A percentile compares a stretch with the other conserved stretches of the same genome.
These are phyloP conservation scores for Magnusiomyces starmeri DNA, from an alignment of 1,139 yeast genomes.

Conservation along the genomic window DNA sequence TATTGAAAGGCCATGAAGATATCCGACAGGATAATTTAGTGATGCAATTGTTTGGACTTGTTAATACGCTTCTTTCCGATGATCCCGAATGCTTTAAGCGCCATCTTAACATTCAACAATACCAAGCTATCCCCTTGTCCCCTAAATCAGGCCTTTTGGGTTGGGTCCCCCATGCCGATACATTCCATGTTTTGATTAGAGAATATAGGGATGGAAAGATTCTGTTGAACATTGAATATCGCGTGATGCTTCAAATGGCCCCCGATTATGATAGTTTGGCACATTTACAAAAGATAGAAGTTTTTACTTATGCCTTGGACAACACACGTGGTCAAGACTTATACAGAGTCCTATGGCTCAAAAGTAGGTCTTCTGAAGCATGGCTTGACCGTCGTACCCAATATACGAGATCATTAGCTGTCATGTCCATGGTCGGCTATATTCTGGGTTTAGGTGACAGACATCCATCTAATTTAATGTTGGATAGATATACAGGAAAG, in stretches of 20 bases:
- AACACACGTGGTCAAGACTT: conserved; percentile 95
- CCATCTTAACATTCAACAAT: conserved; percentile 86
- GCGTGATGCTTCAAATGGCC: conserved; percentile 96
- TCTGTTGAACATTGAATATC: conserved; percentile 82
- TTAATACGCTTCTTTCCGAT: conserved; percentile 77
- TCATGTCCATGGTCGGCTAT: conserved; percentile 98
- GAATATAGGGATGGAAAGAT: conserved; percentile 92
- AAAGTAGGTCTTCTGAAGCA: conserved; percentile 91
- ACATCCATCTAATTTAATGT: conserved; percentile 95
- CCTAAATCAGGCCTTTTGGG: conserved; percentile 96
- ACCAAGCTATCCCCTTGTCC: conserved; percentile 88
- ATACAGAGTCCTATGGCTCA: conserved; percentile 91
- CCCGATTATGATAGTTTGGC: conserved; percentile 93
- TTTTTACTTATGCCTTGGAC: conserved; percentile 90
- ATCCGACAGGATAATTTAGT: conserved; percentile 95
- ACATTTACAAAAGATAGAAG: conserved; percentile 86
- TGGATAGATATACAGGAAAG: conserved; percentile 88
- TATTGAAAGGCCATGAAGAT: conserved; percentile 94
- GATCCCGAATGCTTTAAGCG: conserved; percentile 96
- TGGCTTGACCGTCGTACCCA: conserved; percentile 98
- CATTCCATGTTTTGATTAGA: conserved; percentile 86
- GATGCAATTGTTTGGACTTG: conserved; percentile 95
- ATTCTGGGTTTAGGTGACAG: conserved; percentile 95
- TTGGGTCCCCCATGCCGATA: conserved; percentile 97
- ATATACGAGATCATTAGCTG: conserved; percentile 91